phyloP scores from a whole-genome alignment of 805 yeast species.

The Saccharomycopsis fodiens region DNA sequence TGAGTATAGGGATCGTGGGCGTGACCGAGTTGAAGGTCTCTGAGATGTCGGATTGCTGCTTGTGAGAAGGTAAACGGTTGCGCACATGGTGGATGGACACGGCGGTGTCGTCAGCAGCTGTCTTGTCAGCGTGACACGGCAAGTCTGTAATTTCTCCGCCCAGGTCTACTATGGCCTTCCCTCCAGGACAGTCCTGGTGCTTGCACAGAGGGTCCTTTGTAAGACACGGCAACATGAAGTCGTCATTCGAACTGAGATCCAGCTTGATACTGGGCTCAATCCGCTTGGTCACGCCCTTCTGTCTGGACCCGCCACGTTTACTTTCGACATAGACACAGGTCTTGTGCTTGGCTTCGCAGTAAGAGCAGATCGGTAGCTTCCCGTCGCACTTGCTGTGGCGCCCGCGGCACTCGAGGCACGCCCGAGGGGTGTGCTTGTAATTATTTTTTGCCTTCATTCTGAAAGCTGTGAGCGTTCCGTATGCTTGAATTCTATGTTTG shows the following conservation, averaged over 20 bases:
- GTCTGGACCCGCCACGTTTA: slow-evolving; percentile 47
- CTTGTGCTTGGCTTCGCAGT: slow-evolving; percentile 31
- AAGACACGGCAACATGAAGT: slow-evolving; percentile 1
- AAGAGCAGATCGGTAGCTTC: slow-evolving; percentile 35
- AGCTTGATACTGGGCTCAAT: slow-evolving; percentile 5
- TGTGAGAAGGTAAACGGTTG: neutral
- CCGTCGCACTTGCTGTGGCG: slow-evolving; percentile 48
- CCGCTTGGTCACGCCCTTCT: slow-evolving; percentile 36
- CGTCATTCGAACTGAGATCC: neutral
- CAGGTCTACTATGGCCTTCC: neutral
- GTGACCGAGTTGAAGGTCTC: neutral
- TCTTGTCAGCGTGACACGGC: neutral
- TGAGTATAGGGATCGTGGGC: neutral
- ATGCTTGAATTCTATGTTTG: slow-evolving; percentile 1
- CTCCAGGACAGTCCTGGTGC: neutral
- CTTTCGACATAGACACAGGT: slow-evolving; percentile 43
- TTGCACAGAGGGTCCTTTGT: slow-evolving; percentile 9
- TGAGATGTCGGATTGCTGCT: neutral
- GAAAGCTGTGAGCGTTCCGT: too few species aligned
- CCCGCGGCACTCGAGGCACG: slow-evolving; percentile 45
- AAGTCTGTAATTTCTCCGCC: neutral
- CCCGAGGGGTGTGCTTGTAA: slow-evolving; percentile 36
- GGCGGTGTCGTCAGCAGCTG: neutral
- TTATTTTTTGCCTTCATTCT: slow-evolving; percentile 21
- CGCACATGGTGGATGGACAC: slow-evolving; percentile 3